Percentiles rank a stretch among this genome's conserved stretches.
These are phyloP conservation scores for Aegilops bicornis DNA, from an alignment of 176 grass and related monocot genomes.

Conservation along the genomic window DNA sequence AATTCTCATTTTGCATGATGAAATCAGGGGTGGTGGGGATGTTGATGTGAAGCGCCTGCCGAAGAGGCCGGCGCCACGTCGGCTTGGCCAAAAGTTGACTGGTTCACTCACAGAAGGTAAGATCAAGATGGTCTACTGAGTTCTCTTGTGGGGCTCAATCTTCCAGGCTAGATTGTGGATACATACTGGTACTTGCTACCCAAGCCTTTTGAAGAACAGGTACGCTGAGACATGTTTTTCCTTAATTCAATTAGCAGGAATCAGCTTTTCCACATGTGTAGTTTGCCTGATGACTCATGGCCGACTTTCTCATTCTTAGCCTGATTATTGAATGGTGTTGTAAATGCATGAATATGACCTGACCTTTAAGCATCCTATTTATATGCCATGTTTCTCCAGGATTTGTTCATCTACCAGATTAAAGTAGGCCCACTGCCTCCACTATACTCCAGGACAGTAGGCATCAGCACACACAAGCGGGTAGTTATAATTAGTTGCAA, in stretches of 20 bases:
- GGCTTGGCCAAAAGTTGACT: conserved; percentile 70
- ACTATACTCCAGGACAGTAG: conserved; percentile 25
- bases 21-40: conserved; percentile 46
- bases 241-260: neutral
- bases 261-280: conserved; percentile 10
- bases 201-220: conserved; percentile 94
- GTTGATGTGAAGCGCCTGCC: conserved; percentile 84
- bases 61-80: conserved; percentile 77
- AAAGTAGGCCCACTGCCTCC: conserved; percentile 19
- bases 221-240: conserved; percentile 8
- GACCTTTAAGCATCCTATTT: conserved; percentile 4
- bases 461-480: conserved; percentile 29
- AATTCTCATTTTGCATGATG: conserved; percentile 15
- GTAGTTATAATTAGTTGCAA: conserved; percentile 40
- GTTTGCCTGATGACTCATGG: conserved; percentile 24
- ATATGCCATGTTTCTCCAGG: conserved; percentile 23
- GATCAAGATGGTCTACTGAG: neutral
- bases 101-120: conserved; percentile 75
- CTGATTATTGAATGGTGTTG: conserved; percentile 38
- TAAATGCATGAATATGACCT: conserved; percentile 6
- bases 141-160: neutral
- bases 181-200: conserved; percentile 66
- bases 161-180: conserved; percentile 92
- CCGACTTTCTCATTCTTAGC: conserved; percentile 39
- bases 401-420: conserved; percentile 53